A percentile compares a stretch with the other conserved stretches of the same genome.
These are phyloP conservation scores for Coccomyxa sp. DNA, from an alignment of 139 green algal species.

Conservation along the genomic window DNA sequence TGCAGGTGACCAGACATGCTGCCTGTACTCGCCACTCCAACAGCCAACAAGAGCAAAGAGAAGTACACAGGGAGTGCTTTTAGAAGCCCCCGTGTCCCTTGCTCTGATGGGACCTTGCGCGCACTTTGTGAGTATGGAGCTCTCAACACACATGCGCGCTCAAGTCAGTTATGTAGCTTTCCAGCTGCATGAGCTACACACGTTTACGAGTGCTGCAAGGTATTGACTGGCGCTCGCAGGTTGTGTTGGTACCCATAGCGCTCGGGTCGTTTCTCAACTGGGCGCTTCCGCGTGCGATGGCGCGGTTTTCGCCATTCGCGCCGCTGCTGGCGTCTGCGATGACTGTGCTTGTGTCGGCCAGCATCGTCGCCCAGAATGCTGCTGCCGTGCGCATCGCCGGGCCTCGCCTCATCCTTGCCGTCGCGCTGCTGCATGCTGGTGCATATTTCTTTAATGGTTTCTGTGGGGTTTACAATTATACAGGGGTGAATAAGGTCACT, in stretches of 20 bases:
- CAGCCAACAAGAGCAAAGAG: no score
- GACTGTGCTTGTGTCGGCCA: slow-evolving; percentile 49
- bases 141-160: no score
- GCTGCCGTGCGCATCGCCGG: slow-evolving; percentile 33
- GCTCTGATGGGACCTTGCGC: no score
- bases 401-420: slow-evolving; percentile 38
- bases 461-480: no score
- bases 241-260: slow-evolving; percentile 72
- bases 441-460: no score
- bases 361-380: slow-evolving; percentile 50
- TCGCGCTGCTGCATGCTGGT: slow-evolving; percentile 42
- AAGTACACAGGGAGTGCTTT: no score
- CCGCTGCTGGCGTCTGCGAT: slow-evolving; percentile 44
- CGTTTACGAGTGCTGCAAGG: no score
- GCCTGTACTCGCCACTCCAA: neutral
- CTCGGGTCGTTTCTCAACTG: slow-evolving; percentile 52
- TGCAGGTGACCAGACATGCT: slow-evolving; percentile 34
- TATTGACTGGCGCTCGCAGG: slow-evolving; percentile 21
- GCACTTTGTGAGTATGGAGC: no score
- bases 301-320: slow-evolving; percentile 29
- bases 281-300: slow-evolving; percentile 37
- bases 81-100: no score
- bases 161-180: no score
- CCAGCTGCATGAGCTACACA: no score
- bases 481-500: no score